Base-by-base conservation (phyloP, 768 basidiomycete genomes). In the Lyophyllum shimeji region DNA sequence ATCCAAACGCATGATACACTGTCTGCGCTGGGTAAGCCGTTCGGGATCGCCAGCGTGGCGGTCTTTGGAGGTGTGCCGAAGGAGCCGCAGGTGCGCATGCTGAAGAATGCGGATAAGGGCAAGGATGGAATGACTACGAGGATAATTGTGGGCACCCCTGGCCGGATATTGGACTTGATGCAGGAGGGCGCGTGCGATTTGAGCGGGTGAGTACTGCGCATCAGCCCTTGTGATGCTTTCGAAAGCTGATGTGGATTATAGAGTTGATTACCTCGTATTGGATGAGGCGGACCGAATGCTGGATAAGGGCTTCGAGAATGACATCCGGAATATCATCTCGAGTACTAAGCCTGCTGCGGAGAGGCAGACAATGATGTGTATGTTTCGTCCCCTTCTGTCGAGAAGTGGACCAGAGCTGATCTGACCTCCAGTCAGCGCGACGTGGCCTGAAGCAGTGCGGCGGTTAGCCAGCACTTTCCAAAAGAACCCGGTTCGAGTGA, bases 241-340 rank as follows among this genome's bases (percentile, higher is more conserved):
- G 17, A 24, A n/a, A 18, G 29, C 43, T 53, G 40, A 64, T 59
- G 17, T 49, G 37, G 15, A 31, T 34, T 47, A 4, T 59, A 93
- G 90, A 25, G 94, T 98, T 13, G 78, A 84, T 42, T 99, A 95
- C 73, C 77, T 98, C 20, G 96, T 98, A 9, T 76, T 99, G 58
- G 97, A 99, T 67, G 97, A 99, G 75, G 97, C 97, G 6, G 96
- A 98, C 74, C 82, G 96, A 49, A 98, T 98, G 96, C 78, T 99
- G 48, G 97, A 98, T 70, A 94, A 90, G 70, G 97, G 96, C 0
- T 99, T 99, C 68, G 97, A 99, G 70, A 97, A 98, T 65, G 97
- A 98, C 68, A 97, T 98, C 57, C 79, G 93, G 50, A 83, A 79
- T 57, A 98, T 99, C 66, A 95, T 98, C 58, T 85, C 82, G 7